Base-by-base conservation (phyloP, 2,329 filamentous ascomycete genomes). In the Apiospora koreana region DNA sequence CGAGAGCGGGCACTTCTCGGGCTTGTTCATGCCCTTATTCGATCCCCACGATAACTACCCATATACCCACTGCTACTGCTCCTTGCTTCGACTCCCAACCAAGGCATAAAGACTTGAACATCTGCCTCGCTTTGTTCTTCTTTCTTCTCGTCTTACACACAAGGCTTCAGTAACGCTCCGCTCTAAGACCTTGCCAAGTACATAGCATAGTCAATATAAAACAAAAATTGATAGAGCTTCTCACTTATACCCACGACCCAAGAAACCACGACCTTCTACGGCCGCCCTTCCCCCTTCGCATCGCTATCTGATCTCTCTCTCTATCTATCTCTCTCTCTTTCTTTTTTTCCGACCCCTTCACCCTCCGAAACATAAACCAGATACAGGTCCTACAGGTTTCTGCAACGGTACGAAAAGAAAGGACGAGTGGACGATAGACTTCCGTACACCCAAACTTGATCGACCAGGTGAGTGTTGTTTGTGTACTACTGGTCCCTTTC, bases 121-220 rank as follows among this genome's bases (percentile, higher is more conserved):
- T 28, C 64, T 45, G 64, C 64, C 64, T 66, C 62, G 42, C 38
- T 42, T 42, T 67, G 69, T 74, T 73, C 74, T 73, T 74, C 72
- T 75, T 74, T 68, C 75, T 73, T 72, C 72, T 65, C 70, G 65
- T 68, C 69, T 42, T 65, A 67, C 68, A 66, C 12, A n/a, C 28
- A 25, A 66, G 54, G 54, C 54, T 62, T 38, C 54, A 62, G 54
- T 62, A n/a, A 38, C 54, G 54, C 38, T n/a, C 28, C 31, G 54
- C 41, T n/a, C 38, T 42, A 41, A 72, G 69, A 73, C 72, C 71
- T 73, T 71, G 71, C 79, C 77, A 81, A 81, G 79, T 85, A 84
- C 78, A 81, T 82, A 85, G 83, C 80, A 81, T 85, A 86, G 82
- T 83, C 80, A 86, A 86, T 83, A 84, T 79, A 85, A 82, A 80